phyloP scores from a whole-genome alignment of 1,284 basidiomycete genomes.

The Cystobasidium pallidum region DNA sequence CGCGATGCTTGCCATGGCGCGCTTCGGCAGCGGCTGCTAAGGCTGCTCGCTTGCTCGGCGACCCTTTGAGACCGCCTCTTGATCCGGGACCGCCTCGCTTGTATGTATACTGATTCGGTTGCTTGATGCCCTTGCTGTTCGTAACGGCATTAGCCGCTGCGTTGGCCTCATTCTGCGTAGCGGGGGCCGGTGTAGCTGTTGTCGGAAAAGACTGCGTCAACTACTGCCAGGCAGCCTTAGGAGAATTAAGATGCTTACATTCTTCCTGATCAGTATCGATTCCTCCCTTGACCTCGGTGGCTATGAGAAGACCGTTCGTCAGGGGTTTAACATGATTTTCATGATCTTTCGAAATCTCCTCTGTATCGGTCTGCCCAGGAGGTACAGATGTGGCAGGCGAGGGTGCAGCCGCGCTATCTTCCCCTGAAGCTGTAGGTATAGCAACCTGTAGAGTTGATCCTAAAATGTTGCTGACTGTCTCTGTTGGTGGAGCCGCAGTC shows the following conservation, averaged over 20 bases:
- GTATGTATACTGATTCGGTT: slow-evolving; percentile 66
- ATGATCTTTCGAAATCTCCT: not conserved
- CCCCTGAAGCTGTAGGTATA: slow-evolving; percentile 6
- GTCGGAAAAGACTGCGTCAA: not conserved
- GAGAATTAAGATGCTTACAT: not conserved
- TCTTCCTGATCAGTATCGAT: slow-evolving; percentile 16
- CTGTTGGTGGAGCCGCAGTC: not conserved
- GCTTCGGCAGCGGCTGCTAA: slow-evolving; percentile 28
- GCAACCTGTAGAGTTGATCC: slow-evolving; percentile 10
- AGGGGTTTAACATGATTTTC: slow-evolving; percentile 9
- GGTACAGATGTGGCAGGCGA: slow-evolving; percentile 9
- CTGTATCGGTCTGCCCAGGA: not conserved
- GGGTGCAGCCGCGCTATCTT: slow-evolving; percentile 18
- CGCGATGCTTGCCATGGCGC: slow-evolving; percentile 28
- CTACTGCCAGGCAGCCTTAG: no score
- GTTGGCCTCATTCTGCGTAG: not conserved
- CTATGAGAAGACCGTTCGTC: slow-evolving; percentile 8
- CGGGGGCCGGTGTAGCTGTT: slow-evolving; percentile 20
- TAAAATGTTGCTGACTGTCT: not conserved
- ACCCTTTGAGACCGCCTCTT: slow-evolving; percentile 44
- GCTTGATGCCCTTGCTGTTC: slow-evolving; percentile 49
- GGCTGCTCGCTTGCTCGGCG: slow-evolving; percentile 41
- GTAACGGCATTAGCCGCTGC: not conserved
- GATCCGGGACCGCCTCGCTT: slow-evolving; percentile 48
- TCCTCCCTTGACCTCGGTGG: not conserved